These are phyloP conservation scores for Saccharomyces hybrid DNA, from an alignment of 1,139 yeast genomes.

Conservation along the genomic window DNA sequence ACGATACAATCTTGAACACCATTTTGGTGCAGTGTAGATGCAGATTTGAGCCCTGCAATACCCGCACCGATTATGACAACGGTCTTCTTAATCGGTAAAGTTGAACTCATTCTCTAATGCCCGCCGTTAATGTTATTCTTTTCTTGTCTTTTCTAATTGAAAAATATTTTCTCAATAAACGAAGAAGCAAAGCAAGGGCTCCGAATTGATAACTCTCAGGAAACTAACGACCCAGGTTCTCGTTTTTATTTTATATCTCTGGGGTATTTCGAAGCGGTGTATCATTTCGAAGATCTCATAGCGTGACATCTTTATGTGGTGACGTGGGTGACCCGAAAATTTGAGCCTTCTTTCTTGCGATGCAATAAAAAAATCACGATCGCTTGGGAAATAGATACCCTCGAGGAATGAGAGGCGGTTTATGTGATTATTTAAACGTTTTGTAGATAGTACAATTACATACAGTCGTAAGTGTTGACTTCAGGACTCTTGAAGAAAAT, in stretches of 20 bases:
- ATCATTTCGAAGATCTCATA: neutral
- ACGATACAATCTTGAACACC: constrained; percentile 42
- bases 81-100: constrained; percentile 5
- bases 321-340: neutral
- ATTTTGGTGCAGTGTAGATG: constrained; percentile 44
- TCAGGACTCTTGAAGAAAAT: neutral
- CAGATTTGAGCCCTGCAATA: constrained; percentile 72
- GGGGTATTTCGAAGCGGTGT: neutral
- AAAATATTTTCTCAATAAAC: neutral
- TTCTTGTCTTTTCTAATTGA: neutral
- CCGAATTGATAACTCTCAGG: neutral
- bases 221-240: neutral
- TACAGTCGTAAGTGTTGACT: neutral
- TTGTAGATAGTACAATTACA: neutral
- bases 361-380: neutral
- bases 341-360: neutral
- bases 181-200: neutral
- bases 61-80: constrained; percentile 74
- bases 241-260: neutral
- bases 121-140: neutral
- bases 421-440: neutral
- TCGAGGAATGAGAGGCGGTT: neutral
- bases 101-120: neutral
- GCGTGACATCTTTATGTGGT: neutral
- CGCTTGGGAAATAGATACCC: neutral